Evolutionary conservation across 1,284 basidiomycete species (phyloP), one percentile per base, ranked within the genome.

Genomic region (Marasmius sp.): DNA sequence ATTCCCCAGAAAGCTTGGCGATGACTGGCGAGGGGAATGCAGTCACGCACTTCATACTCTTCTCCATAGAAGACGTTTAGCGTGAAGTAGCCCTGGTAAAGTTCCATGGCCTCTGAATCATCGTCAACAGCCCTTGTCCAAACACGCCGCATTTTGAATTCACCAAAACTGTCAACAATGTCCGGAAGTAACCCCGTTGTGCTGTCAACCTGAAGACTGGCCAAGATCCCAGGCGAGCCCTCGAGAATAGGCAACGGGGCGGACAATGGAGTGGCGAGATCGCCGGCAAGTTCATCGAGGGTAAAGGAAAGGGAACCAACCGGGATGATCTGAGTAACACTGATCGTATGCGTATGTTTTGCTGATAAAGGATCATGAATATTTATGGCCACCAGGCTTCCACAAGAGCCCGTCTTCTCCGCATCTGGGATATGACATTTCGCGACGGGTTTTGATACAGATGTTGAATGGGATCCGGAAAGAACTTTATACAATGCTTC

Each of bases 21-120:
- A 36, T 54, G 37, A 38, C 16, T 37, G 16, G 20, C 52, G 9
- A 37, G n/a, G 14, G 50, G 50, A 6, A 27, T 10, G n/a, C n/a
- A 27, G 8, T 27, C 50, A n/a, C 50, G 50, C n/a, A 16, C 50
- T 27, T 51, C 50, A 27, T 51, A 51, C 33, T 54, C 52, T 37
- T 54, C 52, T 14, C 52, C 52, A 54, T 54, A 38, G 34, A 54
- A 54, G n/a, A 54, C 20, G 34, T 38, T 54, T 14, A 54, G 34
- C 14, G 14, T 37, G n/a, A 54, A 34, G 9, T 54, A 18, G 11
- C n/a, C 34, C 34, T 54, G 34, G 37, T 37, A 36, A 10, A 54
- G 33, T 20, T 54, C 52, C 50, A 27, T 51, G 27, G 14, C 27
- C 20, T 51, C 20, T 8, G 50, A 51, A 16, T 6, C 50, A n/a